These are phyloP conservation scores for Prunus yedoensis DNA, from an alignment of 331 rosid species.

Conservation along the genomic window DNA sequence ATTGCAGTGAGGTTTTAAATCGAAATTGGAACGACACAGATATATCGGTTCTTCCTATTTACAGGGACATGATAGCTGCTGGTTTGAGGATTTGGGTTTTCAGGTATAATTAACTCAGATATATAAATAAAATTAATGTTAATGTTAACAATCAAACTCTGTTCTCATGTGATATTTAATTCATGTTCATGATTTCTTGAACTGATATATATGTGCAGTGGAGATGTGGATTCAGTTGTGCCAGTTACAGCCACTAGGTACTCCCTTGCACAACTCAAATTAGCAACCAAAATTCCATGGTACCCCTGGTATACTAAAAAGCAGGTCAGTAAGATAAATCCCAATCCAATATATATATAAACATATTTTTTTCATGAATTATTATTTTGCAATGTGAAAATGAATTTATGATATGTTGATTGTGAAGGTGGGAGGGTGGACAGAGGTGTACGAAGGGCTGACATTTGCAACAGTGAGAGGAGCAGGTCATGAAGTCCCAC, in stretches of 20 bases:
- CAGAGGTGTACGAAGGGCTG: slow-evolving; percentile 88
- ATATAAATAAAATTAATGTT: background rate
- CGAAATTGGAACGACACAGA: slow-evolving; percentile 96
- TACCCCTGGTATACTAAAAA: slow-evolving; percentile 97
- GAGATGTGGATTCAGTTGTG: slow-evolving; percentile 95
- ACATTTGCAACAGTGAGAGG: slow-evolving; percentile 97
- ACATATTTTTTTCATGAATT: no score
- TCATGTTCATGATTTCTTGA: background rate
- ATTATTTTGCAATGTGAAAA: no score
- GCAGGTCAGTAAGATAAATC: slow-evolving; percentile 55
- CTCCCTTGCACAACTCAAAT: slow-evolving; percentile 73
- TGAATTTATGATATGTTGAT: background rate
- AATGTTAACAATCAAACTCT: background rate
- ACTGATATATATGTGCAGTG: slow-evolving; percentile 40
- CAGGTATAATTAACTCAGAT: slow-evolving; percentile 46
- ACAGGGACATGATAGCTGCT: slow-evolving; percentile 73
- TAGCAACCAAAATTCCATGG: slow-evolving; percentile 81
- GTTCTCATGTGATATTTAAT: background rate
- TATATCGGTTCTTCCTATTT: slow-evolving; percentile 82
- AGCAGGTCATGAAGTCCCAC: slow-evolving; percentile 97
- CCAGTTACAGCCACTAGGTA: slow-evolving; percentile 97
- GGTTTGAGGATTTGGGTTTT: slow-evolving; percentile 92
- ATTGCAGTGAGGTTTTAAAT: slow-evolving; percentile 78
- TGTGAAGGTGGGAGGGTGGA: slow-evolving; percentile 93
- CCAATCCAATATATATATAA: no score